Evolutionary conservation across 1,284 basidiomycete genomes (phyloP).

Genomic region (Marasmius tenuissimus): DNA sequence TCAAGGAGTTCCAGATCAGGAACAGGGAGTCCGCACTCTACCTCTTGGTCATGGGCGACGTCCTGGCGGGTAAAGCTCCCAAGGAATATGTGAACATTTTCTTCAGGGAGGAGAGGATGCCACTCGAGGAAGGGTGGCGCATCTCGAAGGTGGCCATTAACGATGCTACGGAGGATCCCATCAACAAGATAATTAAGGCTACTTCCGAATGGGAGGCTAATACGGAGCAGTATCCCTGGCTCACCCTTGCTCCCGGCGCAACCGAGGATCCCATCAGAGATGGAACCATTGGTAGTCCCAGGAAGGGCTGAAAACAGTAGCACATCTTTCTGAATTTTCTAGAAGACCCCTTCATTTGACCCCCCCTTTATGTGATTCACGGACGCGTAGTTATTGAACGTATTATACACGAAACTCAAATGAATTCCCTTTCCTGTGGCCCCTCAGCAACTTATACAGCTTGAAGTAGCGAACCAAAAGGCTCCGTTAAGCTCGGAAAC

Average conservation of each 20-base stretch:
- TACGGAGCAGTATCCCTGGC: neutral
- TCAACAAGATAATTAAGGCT: slow-evolving; percentile 9
- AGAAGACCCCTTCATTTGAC: too few relatives aligned
- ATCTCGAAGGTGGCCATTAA: slow-evolving; percentile 12
- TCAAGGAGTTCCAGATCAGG: slow-evolving; percentile 19
- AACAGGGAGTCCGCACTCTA: slow-evolving; percentile 15
- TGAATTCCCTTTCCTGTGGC: too few relatives aligned
- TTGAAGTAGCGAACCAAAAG: too few relatives aligned
- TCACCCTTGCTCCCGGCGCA: neutral
- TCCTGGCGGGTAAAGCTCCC: slow-evolving; percentile 17
- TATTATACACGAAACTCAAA: too few relatives aligned
- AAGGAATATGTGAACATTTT: slow-evolving; percentile 18
- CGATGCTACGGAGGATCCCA: slow-evolving; percentile 1
- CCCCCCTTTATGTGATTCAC: too few relatives aligned
- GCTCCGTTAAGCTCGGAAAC: too few relatives aligned
- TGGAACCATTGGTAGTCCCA: neutral
- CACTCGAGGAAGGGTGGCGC: slow-evolving; percentile 14
- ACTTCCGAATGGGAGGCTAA: neutral
- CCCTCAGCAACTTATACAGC: too few relatives aligned
- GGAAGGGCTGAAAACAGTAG: neutral
- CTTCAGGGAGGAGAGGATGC: slow-evolving; percentile 15
- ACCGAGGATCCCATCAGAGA: neutral
- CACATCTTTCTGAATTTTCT: too few relatives aligned
- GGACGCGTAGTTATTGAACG: too few relatives aligned
- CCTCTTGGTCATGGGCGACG: slow-evolving; percentile 17